Base-by-base conservation (phyloP, 1,284 basidiomycete genomes). In the Testicularia cyperi region DNA sequence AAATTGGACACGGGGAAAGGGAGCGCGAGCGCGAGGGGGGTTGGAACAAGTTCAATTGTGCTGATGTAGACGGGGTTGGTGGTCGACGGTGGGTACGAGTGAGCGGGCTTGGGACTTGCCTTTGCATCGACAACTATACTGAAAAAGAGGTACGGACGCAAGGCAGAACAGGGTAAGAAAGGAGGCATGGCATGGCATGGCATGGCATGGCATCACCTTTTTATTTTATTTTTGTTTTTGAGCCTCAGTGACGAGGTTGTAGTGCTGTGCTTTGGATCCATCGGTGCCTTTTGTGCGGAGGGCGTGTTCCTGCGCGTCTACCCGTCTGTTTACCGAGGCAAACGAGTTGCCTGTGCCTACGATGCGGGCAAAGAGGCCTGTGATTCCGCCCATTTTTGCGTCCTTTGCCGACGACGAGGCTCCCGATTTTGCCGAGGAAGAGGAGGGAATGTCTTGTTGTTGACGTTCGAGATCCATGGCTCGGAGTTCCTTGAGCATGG, bases 201-300 rank as follows among this genome's bases (percentile, higher is more conserved):
- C n/a, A n/a, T n/a, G n/a, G n/a, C n/a, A n/a, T n/a, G n/a, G n/a
- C n/a, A n/a, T n/a, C n/a, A n/a, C n/a, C n/a, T n/a, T n/a, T n/a
- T n/a, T 41, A 21, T 29, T 37, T 4, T 34, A 27, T 53, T 61
- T 46, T 2, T 19, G n/a, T 35, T 57, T 58, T 28, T 54, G 36
- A 5, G 31, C 61, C 35, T 66, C 61, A 15, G 45, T 58, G 19
- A 73, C 45, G 6, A 70, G 27, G 35, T 61, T 44, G 53, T 67
- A 61, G 38, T 65, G 48, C 32, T 58, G 32, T 16, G 71, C 49
- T 38, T 58, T 30, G 20, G 54, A 25, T 16, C 54, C 60, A 22
- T 35, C 35, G 9, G 51, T 54, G 1, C 61, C 68, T 22, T 47
- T 29, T 21, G 46, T 35, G 13, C 53, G 28, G 16, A 67, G 45